phyloP scores from a whole-genome alignment of 2,329 filamentous ascomycete genomes.

The Fulvia fulva region DNA sequence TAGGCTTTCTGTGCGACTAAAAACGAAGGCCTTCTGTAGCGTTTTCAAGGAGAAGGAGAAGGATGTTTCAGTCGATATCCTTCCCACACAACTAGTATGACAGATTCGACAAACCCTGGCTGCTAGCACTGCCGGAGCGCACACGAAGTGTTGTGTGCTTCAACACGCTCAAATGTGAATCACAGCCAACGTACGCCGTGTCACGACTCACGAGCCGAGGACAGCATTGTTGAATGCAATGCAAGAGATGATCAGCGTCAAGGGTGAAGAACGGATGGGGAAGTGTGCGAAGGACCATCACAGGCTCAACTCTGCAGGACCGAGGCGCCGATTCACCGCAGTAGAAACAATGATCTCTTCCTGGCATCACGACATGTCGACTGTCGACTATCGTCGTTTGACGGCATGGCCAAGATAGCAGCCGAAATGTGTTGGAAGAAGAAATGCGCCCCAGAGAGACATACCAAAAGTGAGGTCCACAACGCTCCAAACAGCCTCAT shows the following conservation, averaged over 20 bases:
- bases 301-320: background rate
- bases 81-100: background rate
- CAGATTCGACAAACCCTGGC: background rate
- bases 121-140: background rate
- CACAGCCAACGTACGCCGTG: background rate
- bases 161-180: background rate
- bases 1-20: too few species aligned
- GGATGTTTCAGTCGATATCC: too few species aligned
- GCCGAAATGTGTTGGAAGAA: too few species aligned
- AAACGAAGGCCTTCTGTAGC: too few species aligned
- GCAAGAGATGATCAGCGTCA: background rate
- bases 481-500: too few species aligned
- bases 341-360: background rate
- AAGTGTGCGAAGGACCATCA: background rate
- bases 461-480: too few species aligned
- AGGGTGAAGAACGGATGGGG: background rate
- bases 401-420: too few species aligned
- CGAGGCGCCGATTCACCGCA: background rate
- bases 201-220: background rate
- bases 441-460: too few species aligned
- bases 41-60: too few species aligned
- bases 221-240: background rate
- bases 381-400: too few species aligned
- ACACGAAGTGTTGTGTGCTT: background rate
- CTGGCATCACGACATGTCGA: too few species aligned